Evolutionary conservation across 2,329 filamentous ascomycete genomes (phyloP).

Genomic region (Geosmithia flava): DNA sequence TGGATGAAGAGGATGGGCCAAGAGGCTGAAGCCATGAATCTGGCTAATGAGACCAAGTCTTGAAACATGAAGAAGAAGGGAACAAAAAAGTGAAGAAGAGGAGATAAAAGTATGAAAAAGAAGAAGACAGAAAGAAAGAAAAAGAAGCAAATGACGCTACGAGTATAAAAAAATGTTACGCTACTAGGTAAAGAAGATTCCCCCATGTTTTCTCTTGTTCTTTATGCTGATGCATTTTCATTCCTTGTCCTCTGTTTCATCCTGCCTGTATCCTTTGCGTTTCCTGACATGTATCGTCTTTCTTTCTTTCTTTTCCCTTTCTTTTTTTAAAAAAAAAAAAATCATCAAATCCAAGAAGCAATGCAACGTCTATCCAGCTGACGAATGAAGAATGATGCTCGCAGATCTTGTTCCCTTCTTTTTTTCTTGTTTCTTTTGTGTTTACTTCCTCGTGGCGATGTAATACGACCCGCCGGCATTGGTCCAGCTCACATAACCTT

Average conservation of each 20-base stretch:
- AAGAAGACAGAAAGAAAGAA: too few species aligned
- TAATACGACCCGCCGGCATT: conserved; percentile 75
- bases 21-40: conserved; percentile 82
- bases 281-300: not conserved
- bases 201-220: not conserved
- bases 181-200: not conserved
- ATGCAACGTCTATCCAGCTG: conserved; percentile 10
- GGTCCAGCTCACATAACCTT: conserved; percentile 85
- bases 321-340: not conserved
- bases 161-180: not conserved
- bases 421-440: not conserved
- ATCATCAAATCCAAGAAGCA: not conserved
- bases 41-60: conserved; percentile 35
- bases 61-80: not conserved
- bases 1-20: conserved; percentile 84
- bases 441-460: conserved; percentile 66
- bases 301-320: not conserved
- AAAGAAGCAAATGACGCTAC: not conserved
- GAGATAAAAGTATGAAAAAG: not conserved
- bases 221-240: not conserved
- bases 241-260: not conserved
- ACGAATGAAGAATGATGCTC: conserved; percentile 7
- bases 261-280: not conserved
- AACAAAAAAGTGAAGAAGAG: not conserved
- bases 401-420: conserved; percentile 6